Conservation (phyloP, 805 yeast genomes). For the Myxozyma neotropica region DNA sequence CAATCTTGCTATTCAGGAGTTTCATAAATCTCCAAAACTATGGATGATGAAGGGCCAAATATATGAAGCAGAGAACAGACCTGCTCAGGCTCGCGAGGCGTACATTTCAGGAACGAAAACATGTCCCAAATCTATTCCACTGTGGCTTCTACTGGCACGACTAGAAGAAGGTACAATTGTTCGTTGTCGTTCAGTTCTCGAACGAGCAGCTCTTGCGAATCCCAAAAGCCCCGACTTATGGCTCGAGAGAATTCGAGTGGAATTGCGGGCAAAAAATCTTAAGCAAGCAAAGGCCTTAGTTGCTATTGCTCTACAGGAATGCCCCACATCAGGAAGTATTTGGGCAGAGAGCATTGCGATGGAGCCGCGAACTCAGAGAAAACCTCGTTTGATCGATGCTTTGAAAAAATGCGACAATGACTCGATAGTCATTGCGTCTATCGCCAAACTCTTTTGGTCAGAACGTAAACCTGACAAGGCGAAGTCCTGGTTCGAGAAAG, state of each 20-base stretch:
- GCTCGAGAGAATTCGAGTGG: constrained; percentile 61
- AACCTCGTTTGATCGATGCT: constrained; percentile 68
- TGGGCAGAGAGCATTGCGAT: constrained; percentile 65
- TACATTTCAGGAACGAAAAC: constrained; percentile 53
- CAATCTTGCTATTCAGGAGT: constrained; percentile 52
- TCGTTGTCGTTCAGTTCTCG: constrained; percentile 72
- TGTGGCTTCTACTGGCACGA: constrained; percentile 61
- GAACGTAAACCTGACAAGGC: constrained; percentile 68
- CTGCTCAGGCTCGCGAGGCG: constrained; percentile 51
- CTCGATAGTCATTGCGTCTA: constrained; percentile 58
- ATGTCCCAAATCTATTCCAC: constrained; percentile 48
- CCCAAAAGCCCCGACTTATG: constrained; percentile 58
- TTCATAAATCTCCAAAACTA: constrained; percentile 55
- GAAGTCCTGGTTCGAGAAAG: constrained; percentile 71
- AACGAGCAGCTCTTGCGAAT: constrained; percentile 59
- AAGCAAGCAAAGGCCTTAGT: constrained; percentile 58
- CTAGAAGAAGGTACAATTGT: constrained; percentile 53
- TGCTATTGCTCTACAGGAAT: constrained; percentile 58
- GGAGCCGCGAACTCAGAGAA: constrained; percentile 52
- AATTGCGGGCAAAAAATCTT: constrained; percentile 52
- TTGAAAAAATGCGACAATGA: constrained; percentile 65
- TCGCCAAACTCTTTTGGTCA: constrained; percentile 69
- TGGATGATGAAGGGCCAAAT: constrained; percentile 68
- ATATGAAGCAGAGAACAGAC: constrained; percentile 41
- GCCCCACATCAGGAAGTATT: constrained; percentile 60